These are phyloP conservation scores for Oligophagozyma castellii DNA, from an alignment of 1,139 yeast genomes.

Conservation along the genomic window DNA sequence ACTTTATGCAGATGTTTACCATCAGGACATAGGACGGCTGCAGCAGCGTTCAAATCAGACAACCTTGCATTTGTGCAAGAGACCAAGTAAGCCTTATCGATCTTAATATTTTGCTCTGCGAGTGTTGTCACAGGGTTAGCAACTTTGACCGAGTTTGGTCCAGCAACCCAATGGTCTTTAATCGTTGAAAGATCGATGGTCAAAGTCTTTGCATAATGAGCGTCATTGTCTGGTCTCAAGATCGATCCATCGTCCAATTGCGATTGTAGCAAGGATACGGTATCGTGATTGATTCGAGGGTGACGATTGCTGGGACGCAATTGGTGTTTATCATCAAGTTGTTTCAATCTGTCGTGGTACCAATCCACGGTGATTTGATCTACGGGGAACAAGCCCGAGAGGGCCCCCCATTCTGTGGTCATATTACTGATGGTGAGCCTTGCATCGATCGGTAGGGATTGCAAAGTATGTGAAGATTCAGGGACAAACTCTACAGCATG, in stretches of 20 bases:
- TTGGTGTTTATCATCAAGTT: too few species aligned
- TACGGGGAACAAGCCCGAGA: slow-evolving; percentile 91
- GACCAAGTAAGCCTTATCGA: slow-evolving; percentile 92
- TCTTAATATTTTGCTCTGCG: slow-evolving; percentile 56
- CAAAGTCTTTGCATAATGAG: slow-evolving; percentile 77
- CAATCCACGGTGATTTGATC: slow-evolving; percentile 65
- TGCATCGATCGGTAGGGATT: slow-evolving; percentile 68
- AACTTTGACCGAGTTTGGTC: slow-evolving; percentile 93
- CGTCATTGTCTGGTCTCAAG: slow-evolving; percentile 53
- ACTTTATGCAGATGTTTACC: slow-evolving; percentile 45
- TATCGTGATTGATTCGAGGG: slow-evolving; percentile 59
- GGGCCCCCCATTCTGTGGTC: slow-evolving; percentile 99
- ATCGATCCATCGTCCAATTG: slow-evolving; percentile 14
- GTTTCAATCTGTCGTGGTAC: slow-evolving; percentile 50
- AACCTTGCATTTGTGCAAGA: slow-evolving; percentile 93
- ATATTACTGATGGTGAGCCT: slow-evolving; percentile 93
- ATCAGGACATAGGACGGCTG: slow-evolving; percentile 38
- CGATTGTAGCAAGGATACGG: slow-evolving; percentile 36
- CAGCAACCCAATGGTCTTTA: slow-evolving; percentile 86
- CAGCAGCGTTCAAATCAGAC: slow-evolving; percentile 90
- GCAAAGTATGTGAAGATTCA: slow-evolving; percentile 54
- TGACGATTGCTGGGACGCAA: slow-evolving; percentile 77
- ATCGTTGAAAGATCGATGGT: slow-evolving; percentile 69
- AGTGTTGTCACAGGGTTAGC: slow-evolving; percentile 67
- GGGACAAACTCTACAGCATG: slow-evolving; percentile 97